Evolutionary conservation across 1,284 basidiomycete species (phyloP).

Genomic region (Microstroma glucosiphilum): DNA sequence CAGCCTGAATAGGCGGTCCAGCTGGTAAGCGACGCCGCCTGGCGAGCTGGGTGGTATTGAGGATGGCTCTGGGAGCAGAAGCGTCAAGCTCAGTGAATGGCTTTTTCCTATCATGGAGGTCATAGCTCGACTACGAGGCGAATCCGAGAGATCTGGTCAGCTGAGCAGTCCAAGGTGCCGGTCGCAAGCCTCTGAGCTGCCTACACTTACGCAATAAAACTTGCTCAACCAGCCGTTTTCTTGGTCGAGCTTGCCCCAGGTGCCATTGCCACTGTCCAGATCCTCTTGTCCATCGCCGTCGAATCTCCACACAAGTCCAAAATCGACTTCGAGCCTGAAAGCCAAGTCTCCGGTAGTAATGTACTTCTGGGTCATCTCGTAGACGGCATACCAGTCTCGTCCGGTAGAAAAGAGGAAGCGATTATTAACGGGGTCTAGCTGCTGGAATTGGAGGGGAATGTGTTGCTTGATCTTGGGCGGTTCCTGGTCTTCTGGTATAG

Average conservation of each 20-base stretch:
- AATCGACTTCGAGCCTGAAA: slow-evolving; percentile 32
- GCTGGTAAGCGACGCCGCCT: background rate
- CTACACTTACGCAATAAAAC: slow-evolving; percentile 27
- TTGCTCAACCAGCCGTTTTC: slow-evolving; percentile 43
- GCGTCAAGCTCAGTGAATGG: background rate
- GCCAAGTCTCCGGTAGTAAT: background rate
- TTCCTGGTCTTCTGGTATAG: slow-evolving; percentile 8
- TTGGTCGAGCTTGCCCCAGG: slow-evolving; percentile 35
- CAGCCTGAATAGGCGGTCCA: background rate
- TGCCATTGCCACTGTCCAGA: slow-evolving; percentile 23
- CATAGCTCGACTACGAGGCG: background rate
- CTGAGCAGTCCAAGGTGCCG: too few relatives aligned
- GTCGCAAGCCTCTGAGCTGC: background rate
- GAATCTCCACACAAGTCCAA: slow-evolving; percentile 40
- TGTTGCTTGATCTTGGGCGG: slow-evolving; percentile 21
- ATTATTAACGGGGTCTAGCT: slow-evolving; percentile 24
- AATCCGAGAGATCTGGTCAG: too few relatives aligned
- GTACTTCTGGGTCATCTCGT: background rate
- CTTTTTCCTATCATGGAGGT: background rate
- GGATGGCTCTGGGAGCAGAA: background rate
- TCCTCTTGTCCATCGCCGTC: slow-evolving; percentile 38
- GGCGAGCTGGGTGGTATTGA: background rate
- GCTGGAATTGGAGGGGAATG: slow-evolving; percentile 33
- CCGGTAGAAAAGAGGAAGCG: slow-evolving; percentile 35
- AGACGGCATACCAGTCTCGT: slow-evolving; percentile 39